Evolutionary conservation across 768 basidiomycete genomes (phyloP).

Genomic region (Naganishia friedmannii): DNA sequence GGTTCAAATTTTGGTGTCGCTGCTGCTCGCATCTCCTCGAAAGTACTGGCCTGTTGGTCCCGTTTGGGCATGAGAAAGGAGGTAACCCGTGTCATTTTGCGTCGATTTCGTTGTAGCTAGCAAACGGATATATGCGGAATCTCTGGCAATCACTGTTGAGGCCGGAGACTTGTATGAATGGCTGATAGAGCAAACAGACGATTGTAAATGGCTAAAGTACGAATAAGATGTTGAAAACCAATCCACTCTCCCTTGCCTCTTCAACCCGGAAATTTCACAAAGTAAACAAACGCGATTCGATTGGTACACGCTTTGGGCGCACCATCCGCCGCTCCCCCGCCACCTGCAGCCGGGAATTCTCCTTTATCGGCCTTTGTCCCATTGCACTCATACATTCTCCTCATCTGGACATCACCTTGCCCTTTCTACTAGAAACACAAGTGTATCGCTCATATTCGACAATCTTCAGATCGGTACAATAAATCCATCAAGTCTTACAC

Average conservation of each 20-base stretch:
- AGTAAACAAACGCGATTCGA: neutral
- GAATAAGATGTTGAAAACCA: no score
- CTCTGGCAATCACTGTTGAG: no score
- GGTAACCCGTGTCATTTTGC: constrained; percentile 47
- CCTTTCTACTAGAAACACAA: no score
- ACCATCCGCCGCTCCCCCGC: neutral
- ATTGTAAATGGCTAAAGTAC: no score
- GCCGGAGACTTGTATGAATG: no score
- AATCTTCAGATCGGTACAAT: neutral
- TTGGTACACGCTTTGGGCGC: neutral
- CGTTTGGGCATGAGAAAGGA: constrained; percentile 47
- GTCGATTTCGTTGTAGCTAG: neutral
- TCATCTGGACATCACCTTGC: neutral
- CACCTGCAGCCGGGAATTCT: neutral
- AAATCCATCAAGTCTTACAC: neutral
- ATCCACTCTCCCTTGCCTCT: no score
- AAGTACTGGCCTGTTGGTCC: constrained; percentile 43
- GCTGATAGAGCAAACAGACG: no score
- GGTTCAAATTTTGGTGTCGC: neutral
- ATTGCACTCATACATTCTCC: neutral
- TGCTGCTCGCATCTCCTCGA: constrained; percentile 40
- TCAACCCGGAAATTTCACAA: neutral
- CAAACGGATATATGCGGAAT: neutral
- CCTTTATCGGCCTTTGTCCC: constrained; percentile 1
- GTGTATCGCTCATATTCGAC: neutral